Evolutionary conservation across 176 grass and related monocot genomes (phyloP).

Genomic region (Aechmea fasciata): DNA sequence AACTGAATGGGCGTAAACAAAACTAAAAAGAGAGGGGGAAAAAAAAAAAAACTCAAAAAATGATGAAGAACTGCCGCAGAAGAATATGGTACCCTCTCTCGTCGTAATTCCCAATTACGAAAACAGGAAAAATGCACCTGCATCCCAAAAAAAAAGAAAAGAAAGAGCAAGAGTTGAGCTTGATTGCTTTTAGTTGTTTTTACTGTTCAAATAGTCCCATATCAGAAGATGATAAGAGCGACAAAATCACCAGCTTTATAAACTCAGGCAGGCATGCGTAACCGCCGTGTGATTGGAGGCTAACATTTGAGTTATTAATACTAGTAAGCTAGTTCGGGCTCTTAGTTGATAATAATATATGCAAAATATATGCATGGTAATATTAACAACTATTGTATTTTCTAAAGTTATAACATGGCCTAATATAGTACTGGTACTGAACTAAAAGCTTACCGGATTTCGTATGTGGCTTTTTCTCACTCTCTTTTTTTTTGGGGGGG

Average conservation of each 20-base stretch:
- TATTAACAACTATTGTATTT: neutral
- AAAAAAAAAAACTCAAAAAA: slow-evolving; percentile 2
- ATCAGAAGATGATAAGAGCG: no score
- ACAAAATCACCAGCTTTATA: no score
- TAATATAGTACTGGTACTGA: neutral
- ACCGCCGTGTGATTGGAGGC: no score
- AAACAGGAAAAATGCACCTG: neutral
- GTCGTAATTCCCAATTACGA: neutral
- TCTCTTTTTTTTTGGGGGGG: no score
- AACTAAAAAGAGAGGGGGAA: neutral
- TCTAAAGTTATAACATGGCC: neutral
- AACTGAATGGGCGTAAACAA: neutral
- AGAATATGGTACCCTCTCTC: neutral
- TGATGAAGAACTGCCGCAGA: neutral
- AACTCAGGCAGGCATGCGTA: no score
- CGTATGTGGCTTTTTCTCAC: neutral
- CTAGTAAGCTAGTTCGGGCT: no score
- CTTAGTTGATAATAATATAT: no score
- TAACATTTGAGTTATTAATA: no score
- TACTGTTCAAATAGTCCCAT: no score
- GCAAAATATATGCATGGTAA: neutral
- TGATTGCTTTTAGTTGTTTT: no score
- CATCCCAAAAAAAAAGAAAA: neutral
- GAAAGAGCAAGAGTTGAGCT: no score
- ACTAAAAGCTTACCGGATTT: neutral